Evolutionary conservation across 2,329 filamentous ascomycete genomes (phyloP).

Genomic region (Thelonectria blattea): DNA sequence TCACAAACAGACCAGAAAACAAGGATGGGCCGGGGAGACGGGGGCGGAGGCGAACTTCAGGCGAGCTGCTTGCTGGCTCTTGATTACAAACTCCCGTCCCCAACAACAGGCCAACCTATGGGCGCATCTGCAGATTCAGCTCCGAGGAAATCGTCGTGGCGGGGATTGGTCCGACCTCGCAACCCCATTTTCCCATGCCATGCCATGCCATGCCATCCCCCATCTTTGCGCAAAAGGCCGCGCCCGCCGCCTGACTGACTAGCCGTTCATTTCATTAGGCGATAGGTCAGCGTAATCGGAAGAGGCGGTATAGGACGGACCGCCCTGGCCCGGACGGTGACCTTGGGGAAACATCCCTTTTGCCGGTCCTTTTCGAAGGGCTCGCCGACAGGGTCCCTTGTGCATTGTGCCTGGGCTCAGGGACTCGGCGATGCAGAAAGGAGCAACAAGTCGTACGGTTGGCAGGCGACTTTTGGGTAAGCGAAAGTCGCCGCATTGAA

Average conservation of each 20-base stretch:
- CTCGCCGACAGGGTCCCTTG: not conserved
- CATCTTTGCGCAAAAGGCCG: too few species aligned
- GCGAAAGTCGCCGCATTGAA: slow-evolving; percentile 13
- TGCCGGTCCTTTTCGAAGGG: not conserved
- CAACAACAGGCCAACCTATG: slow-evolving; percentile 25
- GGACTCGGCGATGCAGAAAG: slow-evolving; percentile 1
- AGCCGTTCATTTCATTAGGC: slow-evolving; percentile 26
- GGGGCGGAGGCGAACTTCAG: not conserved
- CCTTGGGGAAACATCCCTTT: not conserved
- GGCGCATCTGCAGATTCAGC: slow-evolving; percentile 19
- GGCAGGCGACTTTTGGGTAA: slow-evolving; percentile 27
- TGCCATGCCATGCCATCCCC: too few species aligned
- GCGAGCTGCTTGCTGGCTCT: not conserved
- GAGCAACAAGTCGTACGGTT: slow-evolving; percentile 32
- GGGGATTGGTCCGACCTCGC: slow-evolving; percentile 39
- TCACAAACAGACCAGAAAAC: not conserved
- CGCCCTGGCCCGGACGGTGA: not conserved
- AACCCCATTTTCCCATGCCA: not conserved
- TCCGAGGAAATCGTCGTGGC: slow-evolving; percentile 27
- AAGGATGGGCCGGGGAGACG: slow-evolving; percentile 8
- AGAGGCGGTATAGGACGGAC: slow-evolving; percentile 24
- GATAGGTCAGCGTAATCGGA: slow-evolving; percentile 37
- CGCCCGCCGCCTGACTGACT: slow-evolving; percentile 1
- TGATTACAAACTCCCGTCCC: not conserved
- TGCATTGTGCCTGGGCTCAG: slow-evolving; percentile 15